Percentiles rank a stretch among this genome's conserved stretches.
These are phyloP conservation scores for Macrolepiota fuliginosa DNA, from an alignment of 768 basidiomycete genomes.

Conservation along the genomic window DNA sequence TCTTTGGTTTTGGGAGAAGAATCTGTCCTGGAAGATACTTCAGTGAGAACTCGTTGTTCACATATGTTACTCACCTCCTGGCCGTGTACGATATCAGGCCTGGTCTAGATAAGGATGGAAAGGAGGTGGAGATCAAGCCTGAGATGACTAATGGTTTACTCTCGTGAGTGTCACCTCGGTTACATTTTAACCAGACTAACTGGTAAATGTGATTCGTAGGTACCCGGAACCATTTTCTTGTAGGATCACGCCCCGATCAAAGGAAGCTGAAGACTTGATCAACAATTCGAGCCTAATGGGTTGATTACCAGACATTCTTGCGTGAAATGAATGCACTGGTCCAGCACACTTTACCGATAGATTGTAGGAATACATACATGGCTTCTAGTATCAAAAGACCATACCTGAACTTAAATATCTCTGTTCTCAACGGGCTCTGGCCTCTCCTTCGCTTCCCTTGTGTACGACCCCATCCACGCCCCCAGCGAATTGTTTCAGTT, in stretches of 20 bases:
- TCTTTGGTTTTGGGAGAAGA: conserved; percentile 21
- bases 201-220: neutral
- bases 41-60: conserved; percentile 19
- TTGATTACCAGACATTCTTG: neutral
- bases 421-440: too few species aligned
- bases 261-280: conserved; percentile 3
- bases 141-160: conserved; percentile 21
- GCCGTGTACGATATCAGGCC: conserved; percentile 19
- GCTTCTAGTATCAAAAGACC: too few species aligned
- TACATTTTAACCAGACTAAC: too few species aligned
- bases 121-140: neutral
- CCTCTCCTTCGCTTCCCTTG: too few species aligned
- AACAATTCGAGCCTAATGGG: neutral
- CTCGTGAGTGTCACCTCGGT: too few species aligned
- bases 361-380: too few species aligned
- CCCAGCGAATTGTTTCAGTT: too few species aligned
- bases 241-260: conserved; percentile 8
- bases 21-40: conserved; percentile 25
- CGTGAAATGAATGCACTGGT: too few species aligned
- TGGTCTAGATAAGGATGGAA: conserved; percentile 13
- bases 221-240: conserved; percentile 5
- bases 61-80: conserved; percentile 19
- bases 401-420: too few species aligned
- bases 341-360: too few species aligned
- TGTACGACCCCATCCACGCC: too few species aligned